Conservation (phyloP, 148 eudicot genomes). For the Chenopodium album region DNA sequence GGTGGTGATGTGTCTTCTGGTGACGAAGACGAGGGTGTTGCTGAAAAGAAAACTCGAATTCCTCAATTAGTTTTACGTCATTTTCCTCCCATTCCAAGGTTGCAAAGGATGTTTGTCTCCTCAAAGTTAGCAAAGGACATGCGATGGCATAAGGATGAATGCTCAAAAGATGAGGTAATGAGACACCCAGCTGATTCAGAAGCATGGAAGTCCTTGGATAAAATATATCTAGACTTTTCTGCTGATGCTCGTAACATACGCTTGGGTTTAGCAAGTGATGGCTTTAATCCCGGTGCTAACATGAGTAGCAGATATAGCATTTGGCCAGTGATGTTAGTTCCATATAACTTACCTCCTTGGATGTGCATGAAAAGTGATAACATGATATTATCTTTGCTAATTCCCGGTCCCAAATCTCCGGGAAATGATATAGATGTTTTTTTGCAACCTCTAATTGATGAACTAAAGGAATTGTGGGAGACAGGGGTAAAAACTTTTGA, state of each 20-base stretch:
- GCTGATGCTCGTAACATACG: neutral
- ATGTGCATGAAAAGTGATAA: conserved; percentile 14
- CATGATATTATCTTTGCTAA: neutral
- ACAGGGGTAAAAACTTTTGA: neutral
- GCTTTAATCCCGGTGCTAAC: neutral
- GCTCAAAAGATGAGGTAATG: neutral
- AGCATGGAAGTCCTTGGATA: neutral
- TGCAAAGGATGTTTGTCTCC: neutral
- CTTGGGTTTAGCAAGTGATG: neutral
- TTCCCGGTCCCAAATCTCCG: neutral
- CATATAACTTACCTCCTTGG: neutral
- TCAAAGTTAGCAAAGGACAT: neutral
- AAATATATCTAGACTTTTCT: neutral
- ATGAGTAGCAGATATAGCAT: neutral
- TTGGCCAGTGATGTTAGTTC: neutral
- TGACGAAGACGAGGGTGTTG: neutral
- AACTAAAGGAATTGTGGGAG: no score
- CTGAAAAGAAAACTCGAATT: neutral
- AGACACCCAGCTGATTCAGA: neutral
- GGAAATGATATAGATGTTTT: neutral
- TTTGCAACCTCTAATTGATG: neutral
- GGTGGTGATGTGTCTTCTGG: neutral
- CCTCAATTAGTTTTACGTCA: neutral
- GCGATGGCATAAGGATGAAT: neutral
- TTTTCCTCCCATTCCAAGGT: neutral